Conservation (phyloP, 169 alveolate species). For the Toxoplasma gondii region DNA sequence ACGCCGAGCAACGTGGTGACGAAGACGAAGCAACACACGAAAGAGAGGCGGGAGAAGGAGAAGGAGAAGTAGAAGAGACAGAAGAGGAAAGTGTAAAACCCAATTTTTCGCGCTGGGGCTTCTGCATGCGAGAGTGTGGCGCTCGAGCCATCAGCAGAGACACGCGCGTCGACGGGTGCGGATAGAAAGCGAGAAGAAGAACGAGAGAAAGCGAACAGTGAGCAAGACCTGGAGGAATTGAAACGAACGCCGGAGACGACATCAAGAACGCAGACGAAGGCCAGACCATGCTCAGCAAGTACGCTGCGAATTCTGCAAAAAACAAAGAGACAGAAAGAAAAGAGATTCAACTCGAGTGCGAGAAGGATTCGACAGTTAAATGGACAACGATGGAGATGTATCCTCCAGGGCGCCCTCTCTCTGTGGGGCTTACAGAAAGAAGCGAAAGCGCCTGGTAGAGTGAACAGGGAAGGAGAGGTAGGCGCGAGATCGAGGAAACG, state of each 20-base stretch:
- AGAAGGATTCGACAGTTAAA: not conserved
- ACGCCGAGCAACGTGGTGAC: not conserved
- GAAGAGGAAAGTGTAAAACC: not conserved
- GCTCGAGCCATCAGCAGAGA: not conserved
- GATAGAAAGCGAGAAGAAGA: constrained; percentile 21
- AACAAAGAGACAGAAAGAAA: not conserved
- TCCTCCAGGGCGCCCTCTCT: no score
- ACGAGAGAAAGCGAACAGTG: not conserved
- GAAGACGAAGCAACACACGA: no score
- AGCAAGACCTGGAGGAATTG: not conserved
- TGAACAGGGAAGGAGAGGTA: no score
- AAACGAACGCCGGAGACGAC: not conserved
- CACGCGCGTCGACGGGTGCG: not conserved
- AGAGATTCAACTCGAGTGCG: not conserved
- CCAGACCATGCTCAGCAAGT: not conserved
- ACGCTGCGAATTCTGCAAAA: constrained; percentile 3
- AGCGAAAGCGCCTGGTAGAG: no score
- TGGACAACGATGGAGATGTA: no score
- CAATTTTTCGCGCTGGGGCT: not conserved
- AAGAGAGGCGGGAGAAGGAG: not conserved
- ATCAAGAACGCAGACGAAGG: constrained; percentile 19
- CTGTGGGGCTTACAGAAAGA: no score
- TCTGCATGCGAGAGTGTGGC: not conserved
- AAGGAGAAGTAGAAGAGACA: not conserved
- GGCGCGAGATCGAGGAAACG: no score